A percentile compares a stretch with the other conserved stretches of the same genome.
These are phyloP conservation scores for Phoenix roebelenii DNA, from an alignment of 176 grass and related monocot genomes.

Conservation along the genomic window DNA sequence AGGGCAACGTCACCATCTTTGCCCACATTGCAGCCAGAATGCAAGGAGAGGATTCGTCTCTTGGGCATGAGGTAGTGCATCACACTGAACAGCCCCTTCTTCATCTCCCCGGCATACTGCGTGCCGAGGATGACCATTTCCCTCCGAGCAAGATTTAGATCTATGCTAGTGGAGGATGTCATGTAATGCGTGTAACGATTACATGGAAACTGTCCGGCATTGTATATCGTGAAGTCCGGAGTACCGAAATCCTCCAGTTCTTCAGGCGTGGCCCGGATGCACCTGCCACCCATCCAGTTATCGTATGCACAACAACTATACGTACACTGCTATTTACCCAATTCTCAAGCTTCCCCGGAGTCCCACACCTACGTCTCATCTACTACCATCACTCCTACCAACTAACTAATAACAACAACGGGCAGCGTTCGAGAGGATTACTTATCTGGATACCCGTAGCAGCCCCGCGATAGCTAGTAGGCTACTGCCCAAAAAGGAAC, in stretches of 20 bases:
- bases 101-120: slow-evolving; percentile 99
- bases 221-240: slow-evolving; percentile 99
- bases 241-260: slow-evolving; percentile 90
- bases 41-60: slow-evolving; percentile 78
- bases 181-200: slow-evolving; percentile 99
- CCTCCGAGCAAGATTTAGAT: slow-evolving; percentile 83
- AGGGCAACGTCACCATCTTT: slow-evolving; percentile 90
- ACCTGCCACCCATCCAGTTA: slow-evolving; percentile 80
- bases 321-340: slow-evolving; percentile 11
- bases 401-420: not conserved
- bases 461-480: slow-evolving; percentile 13
- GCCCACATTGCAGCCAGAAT: slow-evolving; percentile 98
- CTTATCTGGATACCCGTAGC: slow-evolving; percentile 58
- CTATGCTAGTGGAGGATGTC: slow-evolving; percentile 92
- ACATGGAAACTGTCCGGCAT: slow-evolving; percentile 94
- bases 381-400: slow-evolving; percentile 6
- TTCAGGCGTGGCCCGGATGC: slow-evolving; percentile 87
- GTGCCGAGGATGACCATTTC: slow-evolving; percentile 99
- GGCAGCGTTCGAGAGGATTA: slow-evolving; percentile 35
- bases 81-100: slow-evolving; percentile 96
- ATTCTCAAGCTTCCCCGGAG: slow-evolving; percentile 21
- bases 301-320: slow-evolving; percentile 32
- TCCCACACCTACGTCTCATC: slow-evolving; percentile 4
- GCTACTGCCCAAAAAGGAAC: slow-evolving; percentile 10
- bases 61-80: slow-evolving; percentile 99